Evolutionary conservation across 257 asterid genomes (phyloP), one percentile per base, ranked within the genome.

Genomic region (Solanum pimpinellifolium): DNA sequence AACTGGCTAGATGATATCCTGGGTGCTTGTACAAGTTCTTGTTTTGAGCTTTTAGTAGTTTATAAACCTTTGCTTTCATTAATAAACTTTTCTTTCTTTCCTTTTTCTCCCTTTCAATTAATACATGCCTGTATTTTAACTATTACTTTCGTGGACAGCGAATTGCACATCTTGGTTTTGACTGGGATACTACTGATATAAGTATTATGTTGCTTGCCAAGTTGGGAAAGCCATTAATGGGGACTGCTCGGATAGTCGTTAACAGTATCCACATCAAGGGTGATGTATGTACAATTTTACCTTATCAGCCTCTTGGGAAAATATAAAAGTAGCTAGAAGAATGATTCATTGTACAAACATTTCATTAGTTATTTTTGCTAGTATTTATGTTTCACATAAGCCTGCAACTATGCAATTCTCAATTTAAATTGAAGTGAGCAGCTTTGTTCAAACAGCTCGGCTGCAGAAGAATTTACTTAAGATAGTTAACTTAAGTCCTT

Each of bases 221-320:
- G 95, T 89, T 97, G 93, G 98, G 94, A 87, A 93, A 86, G 92
- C 98, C 98, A 85, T 91, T 93, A 72, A 92, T 91, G 94, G 99
- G 99, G 90, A 95, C 99, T 88, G 99, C 99, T 80, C 93, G 98
- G 86, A 95, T 97, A 25, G 91, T 96, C 83, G 92, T 97, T 56
- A 97, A 96, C 90, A 96, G 94, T 93, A 90, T 97, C 93, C 99
- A 97, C 90, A 85, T 97, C 91, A 97, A 94, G 97, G 99, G 99
- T 81, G 95, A 94, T 91, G 99, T 97, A 93, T 56, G 99, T 92
- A 62, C 89, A 88, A n/a, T 60, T 56, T 52, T 31, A 42, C 35
- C 83, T 70, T 73, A 73, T 29, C 49, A 29, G 59, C 74, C 74
- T 73, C 35, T 47, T 72, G 46, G 46, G 39, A 85, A 44, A 27